phyloP scores from a whole-genome alignment of 129 eudicot species.

The Chrysanthemum lavandulifolium region DNA sequence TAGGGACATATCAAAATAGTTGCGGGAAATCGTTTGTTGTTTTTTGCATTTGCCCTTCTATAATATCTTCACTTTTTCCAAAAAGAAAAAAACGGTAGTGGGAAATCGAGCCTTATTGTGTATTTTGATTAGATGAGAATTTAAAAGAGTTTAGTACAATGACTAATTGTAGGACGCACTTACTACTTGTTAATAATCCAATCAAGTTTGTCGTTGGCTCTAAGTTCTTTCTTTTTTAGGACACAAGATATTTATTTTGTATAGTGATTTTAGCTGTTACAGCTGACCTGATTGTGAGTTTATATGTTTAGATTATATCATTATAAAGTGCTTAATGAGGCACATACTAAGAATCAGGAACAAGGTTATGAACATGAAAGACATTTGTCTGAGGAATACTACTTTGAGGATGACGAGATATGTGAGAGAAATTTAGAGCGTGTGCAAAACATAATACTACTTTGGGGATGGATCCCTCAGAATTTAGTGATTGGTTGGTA shows the following conservation, averaged over 20 bases:
- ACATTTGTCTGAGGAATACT: not conserved
- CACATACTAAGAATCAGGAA: not conserved
- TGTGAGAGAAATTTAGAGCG: not conserved
- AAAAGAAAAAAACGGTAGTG: too few relatives aligned
- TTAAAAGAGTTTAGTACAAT: too few relatives aligned
- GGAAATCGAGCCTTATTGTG: too few relatives aligned
- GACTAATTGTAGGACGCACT: not conserved
- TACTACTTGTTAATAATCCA: not conserved
- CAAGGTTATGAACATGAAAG: not conserved
- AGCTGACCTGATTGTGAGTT: too few relatives aligned
- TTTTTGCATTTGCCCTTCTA: not conserved
- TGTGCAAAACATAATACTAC: not conserved
- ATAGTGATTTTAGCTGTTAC: not conserved
- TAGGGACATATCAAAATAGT: too few relatives aligned
- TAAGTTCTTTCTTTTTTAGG: not conserved
- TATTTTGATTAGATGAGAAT: too few relatives aligned
- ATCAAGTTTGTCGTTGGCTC: not conserved
- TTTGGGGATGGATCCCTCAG: not conserved
- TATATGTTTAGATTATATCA: not conserved
- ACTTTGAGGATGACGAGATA: not conserved
- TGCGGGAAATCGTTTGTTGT: not conserved
- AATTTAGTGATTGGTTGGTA: constrained; percentile 12
- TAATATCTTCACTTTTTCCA: too few relatives aligned
- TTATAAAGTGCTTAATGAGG: not conserved
- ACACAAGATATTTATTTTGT: not conserved